These are phyloP conservation scores for Picochlorum sp. DNA, from an alignment of 139 green algal species.

Conservation along the genomic window DNA sequence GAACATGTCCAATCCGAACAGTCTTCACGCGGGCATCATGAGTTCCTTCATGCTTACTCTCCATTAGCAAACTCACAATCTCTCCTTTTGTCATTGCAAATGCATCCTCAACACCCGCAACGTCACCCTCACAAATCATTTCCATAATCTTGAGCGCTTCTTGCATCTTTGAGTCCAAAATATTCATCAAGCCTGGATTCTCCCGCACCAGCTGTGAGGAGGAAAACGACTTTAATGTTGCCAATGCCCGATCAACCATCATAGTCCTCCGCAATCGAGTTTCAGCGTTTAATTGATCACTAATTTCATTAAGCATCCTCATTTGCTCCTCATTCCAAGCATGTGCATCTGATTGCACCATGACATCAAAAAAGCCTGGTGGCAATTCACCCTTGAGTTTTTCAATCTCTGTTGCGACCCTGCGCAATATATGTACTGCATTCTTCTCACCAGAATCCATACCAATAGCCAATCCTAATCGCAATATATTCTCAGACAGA, in stretches of 20 bases:
- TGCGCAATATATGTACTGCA: too few species aligned
- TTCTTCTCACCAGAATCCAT: too few species aligned
- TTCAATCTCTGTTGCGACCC: too few species aligned
- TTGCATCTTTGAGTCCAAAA: constrained; percentile 14
- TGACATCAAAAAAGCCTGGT: constrained; percentile 1
- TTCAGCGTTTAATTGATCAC: constrained; percentile 26
- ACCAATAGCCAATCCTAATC: too few species aligned
- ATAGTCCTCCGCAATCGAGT: constrained; percentile 45
- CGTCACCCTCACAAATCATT: too few species aligned
- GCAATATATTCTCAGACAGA: too few species aligned
- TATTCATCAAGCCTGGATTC: constrained; percentile 10
- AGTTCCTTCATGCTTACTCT: constrained; percentile 26
- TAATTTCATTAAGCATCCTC: not conserved
- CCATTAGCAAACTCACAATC: constrained; percentile 25
- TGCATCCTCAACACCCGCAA: constrained; percentile 13
- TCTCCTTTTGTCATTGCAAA: constrained; percentile 26
- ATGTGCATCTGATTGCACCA: not conserved
- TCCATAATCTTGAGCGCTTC: constrained; percentile 13
- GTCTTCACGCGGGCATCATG: constrained; percentile 31
- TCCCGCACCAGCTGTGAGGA: constrained; percentile 35
- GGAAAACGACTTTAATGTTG: constrained; percentile 51
- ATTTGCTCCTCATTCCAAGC: not conserved
- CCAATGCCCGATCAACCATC: constrained; percentile 54
- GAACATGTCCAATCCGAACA: constrained; percentile 53
- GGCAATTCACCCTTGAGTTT: too few species aligned